Conservation (phyloP, 2,329 filamentous ascomycete species). For the Colletotrichum noveboracense region DNA sequence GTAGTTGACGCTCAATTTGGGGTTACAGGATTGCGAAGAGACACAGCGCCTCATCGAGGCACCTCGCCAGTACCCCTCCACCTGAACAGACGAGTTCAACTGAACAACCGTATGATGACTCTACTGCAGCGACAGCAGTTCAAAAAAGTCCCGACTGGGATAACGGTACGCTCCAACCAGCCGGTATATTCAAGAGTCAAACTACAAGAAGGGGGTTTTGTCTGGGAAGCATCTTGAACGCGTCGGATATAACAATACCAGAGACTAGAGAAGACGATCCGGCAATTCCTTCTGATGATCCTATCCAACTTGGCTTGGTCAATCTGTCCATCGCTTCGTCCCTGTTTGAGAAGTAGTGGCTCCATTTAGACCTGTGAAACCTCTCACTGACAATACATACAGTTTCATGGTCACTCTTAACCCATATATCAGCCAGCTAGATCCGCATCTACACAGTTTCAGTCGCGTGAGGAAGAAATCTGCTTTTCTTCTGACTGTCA, state of each 20-base stretch:
- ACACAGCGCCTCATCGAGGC: neutral
- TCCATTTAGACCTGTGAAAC: neutral
- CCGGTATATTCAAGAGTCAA: constrained; percentile 36
- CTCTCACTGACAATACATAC: neutral
- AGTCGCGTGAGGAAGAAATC: constrained; percentile 38
- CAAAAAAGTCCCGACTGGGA: constrained; percentile 9
- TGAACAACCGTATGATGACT: neutral
- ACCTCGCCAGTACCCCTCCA: neutral
- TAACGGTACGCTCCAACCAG: constrained; percentile 32
- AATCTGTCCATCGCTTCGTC: constrained; percentile 3
- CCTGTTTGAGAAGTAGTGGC: constrained; percentile 2
- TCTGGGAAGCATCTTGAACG: constrained; percentile 34
- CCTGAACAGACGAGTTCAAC: neutral
- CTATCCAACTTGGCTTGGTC: neutral
- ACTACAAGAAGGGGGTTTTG: constrained; percentile 38
- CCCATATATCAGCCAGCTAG: constrained; percentile 44
- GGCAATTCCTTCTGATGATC: neutral
- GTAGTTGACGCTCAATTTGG: neutral
- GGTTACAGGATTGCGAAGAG: neutral
- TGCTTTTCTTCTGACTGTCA: constrained; percentile 38
- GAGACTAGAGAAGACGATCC: neutral
- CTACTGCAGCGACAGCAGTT: neutral
- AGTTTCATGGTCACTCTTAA: constrained; percentile 41
- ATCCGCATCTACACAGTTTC: constrained; percentile 41
- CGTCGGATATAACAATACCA: neutral